These are phyloP conservation scores for Monascus purpureus DNA, from an alignment of 495 filamentous ascomycete genomes.

Conservation along the genomic window DNA sequence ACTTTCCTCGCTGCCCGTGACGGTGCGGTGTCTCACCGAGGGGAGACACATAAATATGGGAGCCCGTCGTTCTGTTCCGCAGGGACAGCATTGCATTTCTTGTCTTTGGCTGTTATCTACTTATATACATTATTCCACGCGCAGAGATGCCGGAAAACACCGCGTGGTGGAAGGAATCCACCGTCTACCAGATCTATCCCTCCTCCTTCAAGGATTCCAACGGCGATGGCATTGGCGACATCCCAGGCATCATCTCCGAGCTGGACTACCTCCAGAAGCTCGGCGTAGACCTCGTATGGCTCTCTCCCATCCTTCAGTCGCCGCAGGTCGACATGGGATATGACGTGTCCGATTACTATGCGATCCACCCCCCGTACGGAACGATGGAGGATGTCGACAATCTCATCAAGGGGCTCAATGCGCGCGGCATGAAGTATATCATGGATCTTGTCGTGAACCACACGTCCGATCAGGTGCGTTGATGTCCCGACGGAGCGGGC, in stretches of 20 bases:
- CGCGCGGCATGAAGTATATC: constrained; percentile 42
- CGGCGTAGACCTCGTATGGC: constrained; percentile 49
- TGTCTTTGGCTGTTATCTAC: no score
- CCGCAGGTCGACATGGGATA: constrained; percentile 32
- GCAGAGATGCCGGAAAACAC: no score
- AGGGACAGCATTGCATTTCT: no score
- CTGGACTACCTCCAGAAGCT: constrained; percentile 46
- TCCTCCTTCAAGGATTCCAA: constrained; percentile 46
- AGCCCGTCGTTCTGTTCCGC: no score
- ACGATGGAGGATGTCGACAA: constrained; percentile 41
- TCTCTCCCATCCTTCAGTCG: constrained; percentile 45
- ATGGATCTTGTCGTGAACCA: constrained; percentile 44
- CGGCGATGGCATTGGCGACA: constrained; percentile 48
- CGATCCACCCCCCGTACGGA: constrained; percentile 38
- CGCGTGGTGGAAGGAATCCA: constrained; percentile 15
- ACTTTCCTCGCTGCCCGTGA: no score
- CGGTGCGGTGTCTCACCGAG: no score
- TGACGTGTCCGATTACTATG: constrained; percentile 47
- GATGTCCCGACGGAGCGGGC: no score
- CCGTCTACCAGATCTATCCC: constrained; percentile 16
- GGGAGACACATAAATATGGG: no score
- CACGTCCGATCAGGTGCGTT: constrained; percentile 34
- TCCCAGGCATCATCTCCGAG: constrained; percentile 44
- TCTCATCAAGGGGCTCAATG: constrained; percentile 29
- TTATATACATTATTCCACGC: no score